Evolutionary conservation across 768 basidiomycete genomes (phyloP).

Genomic region (Boletales sp.): DNA sequence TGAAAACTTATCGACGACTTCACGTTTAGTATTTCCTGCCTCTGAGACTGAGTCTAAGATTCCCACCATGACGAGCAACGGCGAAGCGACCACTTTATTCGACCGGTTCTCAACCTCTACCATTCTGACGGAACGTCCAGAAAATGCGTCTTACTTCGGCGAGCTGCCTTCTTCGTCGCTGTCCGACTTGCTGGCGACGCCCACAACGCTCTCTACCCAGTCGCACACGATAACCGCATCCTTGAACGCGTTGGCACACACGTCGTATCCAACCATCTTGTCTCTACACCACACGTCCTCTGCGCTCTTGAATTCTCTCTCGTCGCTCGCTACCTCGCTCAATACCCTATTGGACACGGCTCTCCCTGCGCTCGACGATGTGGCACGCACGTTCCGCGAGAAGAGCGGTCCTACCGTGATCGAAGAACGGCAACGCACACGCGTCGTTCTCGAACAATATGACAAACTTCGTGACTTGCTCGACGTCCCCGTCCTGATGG

Average conservation of each 20-base stretch:
- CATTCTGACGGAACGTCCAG: constrained; percentile 12
- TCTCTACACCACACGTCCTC: constrained; percentile 80
- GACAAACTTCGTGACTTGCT: constrained; percentile 91
- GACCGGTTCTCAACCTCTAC: constrained; percentile 25
- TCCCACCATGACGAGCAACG: constrained; percentile 18
- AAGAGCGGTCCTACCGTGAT: constrained; percentile 69
- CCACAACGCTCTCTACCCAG: constrained; percentile 74
- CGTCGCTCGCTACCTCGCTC: constrained; percentile 72
- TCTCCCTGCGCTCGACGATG: constrained; percentile 74
- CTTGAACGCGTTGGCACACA: constrained; percentile 83
- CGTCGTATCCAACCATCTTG: constrained; percentile 89
- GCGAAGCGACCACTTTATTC: constrained; percentile 21
- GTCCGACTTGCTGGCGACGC: constrained; percentile 66
- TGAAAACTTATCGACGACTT: not conserved
- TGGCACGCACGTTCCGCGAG: constrained; percentile 66
- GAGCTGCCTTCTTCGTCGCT: constrained; percentile 66
- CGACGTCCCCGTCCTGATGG: constrained; percentile 86
- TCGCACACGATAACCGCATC: constrained; percentile 85
- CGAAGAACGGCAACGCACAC: constrained; percentile 67
- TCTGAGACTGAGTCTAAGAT: no score
- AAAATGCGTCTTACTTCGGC: constrained; percentile 52
- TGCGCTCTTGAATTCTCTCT: constrained; percentile 67
- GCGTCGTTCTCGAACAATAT: constrained; percentile 88
- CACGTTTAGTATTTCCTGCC: not conserved
- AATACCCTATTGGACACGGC: constrained; percentile 58